Evolutionary conservation across 2,329 filamentous ascomycete species (phyloP), one percentile per base, ranked within the genome.

Genomic region (Ophiocordyceps australis): DNA sequence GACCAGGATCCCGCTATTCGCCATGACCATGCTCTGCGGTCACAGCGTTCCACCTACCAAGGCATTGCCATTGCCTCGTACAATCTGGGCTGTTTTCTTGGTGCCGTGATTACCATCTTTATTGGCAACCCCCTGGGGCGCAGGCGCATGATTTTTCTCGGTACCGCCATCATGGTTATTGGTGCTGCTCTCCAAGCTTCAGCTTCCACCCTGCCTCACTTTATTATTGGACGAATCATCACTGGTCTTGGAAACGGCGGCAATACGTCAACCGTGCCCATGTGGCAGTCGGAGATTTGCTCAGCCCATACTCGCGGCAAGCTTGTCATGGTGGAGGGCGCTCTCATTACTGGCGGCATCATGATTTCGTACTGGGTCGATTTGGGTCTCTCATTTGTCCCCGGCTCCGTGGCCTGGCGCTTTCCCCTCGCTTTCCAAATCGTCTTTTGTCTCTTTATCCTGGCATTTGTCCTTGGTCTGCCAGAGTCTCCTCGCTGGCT

Each of bases 51-150:
- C 3, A 60, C 55, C 5, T 57, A 61, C 29, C 62, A 68, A 35
- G 59, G 59, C 18, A 65, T 68, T 24, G 50, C 62, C 5, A 55
- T 69, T 12, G 64, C 62, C 7, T 58, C 57, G 5, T 69, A 69
- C 42, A 66, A 67, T 38, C 38, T 69, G n/a, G 68, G 67, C 9
- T 73, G 68, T 44, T 65, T 69, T 26, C 53, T 73, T 29, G 70
- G 70, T 9, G 68, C 68, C 13, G 65, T 74, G 40, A 68, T 71
- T 38, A 67, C 66, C 30, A 72, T 70, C 14, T 74, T 74, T 36
- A 68, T 70, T 9, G 70, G 70, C 46, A 71, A 76, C 36, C 54
- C 56, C 14, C 59, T 73, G 25, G 71, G 71, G 9, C 61, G 71
- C 27, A 58, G 59, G 35, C 55, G 52, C 34, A 70, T 69, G 14